These are phyloP conservation scores for Xylaria grammica DNA, from an alignment of 495 filamentous ascomycete species.

Conservation along the genomic window DNA sequence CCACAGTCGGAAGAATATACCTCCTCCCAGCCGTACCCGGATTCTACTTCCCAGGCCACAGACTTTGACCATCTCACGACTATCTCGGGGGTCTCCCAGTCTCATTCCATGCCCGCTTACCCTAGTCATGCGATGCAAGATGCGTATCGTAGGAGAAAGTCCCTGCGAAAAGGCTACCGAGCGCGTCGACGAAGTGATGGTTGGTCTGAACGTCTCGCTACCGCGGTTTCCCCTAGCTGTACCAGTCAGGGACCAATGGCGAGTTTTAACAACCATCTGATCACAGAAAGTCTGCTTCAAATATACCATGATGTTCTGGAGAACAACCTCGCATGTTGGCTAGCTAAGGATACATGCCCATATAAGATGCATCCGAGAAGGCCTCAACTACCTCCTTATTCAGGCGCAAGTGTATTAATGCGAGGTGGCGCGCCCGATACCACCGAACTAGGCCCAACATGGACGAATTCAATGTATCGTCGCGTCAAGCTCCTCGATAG, in stretches of 20 bases:
- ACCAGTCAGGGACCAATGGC: neutral
- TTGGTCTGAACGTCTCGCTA: neutral
- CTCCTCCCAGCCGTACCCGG: neutral
- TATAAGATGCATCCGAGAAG: constrained; percentile 13
- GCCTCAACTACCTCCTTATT: neutral
- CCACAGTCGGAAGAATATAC: neutral
- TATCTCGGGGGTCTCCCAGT: neutral
- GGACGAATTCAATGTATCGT: constrained; percentile 52
- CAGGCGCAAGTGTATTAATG: neutral
- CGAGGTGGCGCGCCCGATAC: too few relatives aligned
- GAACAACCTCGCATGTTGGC: constrained; percentile 46
- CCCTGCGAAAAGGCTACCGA: neutral
- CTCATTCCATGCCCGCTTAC: neutral
- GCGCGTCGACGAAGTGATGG: neutral
- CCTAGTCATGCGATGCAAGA: neutral
- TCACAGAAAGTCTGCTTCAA: constrained; percentile 45
- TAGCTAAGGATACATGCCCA: neutral
- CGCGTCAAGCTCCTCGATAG: constrained; percentile 51
- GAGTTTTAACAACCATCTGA: constrained; percentile 22
- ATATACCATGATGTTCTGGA: constrained; percentile 58
- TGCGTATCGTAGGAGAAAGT: neutral
- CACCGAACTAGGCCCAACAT: constrained; percentile 44
- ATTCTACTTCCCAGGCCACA: neutral
- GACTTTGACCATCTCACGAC: constrained; percentile 8
- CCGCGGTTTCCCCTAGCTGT: neutral